Conservation (phyloP, 208 protist species). For the Crithidia brevicula region DNA sequence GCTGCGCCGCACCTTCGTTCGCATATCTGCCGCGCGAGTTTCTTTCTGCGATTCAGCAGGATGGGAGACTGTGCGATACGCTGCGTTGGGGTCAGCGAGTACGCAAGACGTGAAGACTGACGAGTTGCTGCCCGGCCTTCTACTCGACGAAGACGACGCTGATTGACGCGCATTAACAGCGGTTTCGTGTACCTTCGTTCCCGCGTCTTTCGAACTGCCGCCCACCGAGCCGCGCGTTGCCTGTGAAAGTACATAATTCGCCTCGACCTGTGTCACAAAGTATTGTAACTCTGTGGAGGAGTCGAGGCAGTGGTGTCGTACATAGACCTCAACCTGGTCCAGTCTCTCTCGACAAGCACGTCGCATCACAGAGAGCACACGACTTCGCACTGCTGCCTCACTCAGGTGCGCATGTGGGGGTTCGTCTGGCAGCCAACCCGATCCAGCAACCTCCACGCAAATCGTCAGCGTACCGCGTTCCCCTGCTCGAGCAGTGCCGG, state of each 20-base stretch:
- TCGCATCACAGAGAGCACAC: background rate
- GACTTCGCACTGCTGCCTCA: conserved; percentile 5
- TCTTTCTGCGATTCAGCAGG: too few species aligned
- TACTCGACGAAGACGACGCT: background rate
- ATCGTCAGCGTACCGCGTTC: conserved; percentile 38
- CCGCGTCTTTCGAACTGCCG: background rate
- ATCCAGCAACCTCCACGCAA: background rate
- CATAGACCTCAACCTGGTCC: conserved; percentile 8
- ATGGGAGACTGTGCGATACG: background rate
- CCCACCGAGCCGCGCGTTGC: background rate
- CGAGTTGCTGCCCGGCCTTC: background rate
- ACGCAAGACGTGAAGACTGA: conserved; percentile 3
- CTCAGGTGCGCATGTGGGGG: background rate
- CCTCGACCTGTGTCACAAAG: background rate
- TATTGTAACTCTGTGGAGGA: background rate
- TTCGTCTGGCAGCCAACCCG: background rate
- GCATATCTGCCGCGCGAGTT: too few species aligned
- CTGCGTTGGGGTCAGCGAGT: background rate
- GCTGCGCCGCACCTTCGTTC: too few species aligned
- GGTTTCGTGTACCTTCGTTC: background rate
- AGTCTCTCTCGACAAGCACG: background rate
- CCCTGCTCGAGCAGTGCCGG: conserved; percentile 34
- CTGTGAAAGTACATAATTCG: background rate
- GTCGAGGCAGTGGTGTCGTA: conserved; percentile 9
- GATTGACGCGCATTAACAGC: background rate